Evolutionary conservation across 371 early-diverging fungal genomes (phyloP), one percentile per base, ranked within the genome.

Genomic region (Lichtheimia ramosa): DNA sequence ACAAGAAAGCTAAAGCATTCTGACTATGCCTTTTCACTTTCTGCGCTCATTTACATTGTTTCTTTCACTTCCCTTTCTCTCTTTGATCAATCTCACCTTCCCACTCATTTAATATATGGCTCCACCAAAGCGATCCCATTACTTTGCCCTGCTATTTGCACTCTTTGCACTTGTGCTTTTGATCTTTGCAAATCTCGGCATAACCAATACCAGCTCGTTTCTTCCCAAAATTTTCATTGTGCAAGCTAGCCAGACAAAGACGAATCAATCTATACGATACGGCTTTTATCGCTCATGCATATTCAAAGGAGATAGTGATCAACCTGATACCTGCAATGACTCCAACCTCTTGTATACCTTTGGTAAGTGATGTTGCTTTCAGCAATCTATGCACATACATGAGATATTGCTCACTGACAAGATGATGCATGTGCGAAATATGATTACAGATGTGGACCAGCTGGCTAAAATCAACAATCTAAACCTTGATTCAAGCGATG

Each of bases 221-320:
- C 51, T 75, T 43, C 68, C 69, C 20, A 51, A 67, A 15, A 49
- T 71, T 3, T 69, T 64, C 34, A 24, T 75, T 40, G 65, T 62
- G 5, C 46, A 65, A 55, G 43, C 65, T 2, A 57, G 51, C 21
- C 61, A 71, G 50, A 61, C 72, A 21, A 58, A 59, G 14, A 75
- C 63, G 2, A 56, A 56, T 1, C 43, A 62, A 56, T 65, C 65
- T 2, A 66, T 75, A 48, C 63, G 70, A 61, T 75, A 75, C 27
- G 75, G 75, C 34, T 50, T 71, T 23, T 75, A 71, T 21, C 67
- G 50, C 25, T 75, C 75, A 5, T 75, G 75, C 25, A 18, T 71
- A 5, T 75, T 68, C 27, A 58, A 68, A 34, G 43, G 62, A 14
- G 57, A 67, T 20, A 18, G 43, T 24, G 27, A 48, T 0, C 57